A percentile compares a stretch with the other conserved stretches of the same genome.
phyloP scores from a whole-genome alignment of 495 filamentous ascomycete species.

The Penicillium angulare region DNA sequence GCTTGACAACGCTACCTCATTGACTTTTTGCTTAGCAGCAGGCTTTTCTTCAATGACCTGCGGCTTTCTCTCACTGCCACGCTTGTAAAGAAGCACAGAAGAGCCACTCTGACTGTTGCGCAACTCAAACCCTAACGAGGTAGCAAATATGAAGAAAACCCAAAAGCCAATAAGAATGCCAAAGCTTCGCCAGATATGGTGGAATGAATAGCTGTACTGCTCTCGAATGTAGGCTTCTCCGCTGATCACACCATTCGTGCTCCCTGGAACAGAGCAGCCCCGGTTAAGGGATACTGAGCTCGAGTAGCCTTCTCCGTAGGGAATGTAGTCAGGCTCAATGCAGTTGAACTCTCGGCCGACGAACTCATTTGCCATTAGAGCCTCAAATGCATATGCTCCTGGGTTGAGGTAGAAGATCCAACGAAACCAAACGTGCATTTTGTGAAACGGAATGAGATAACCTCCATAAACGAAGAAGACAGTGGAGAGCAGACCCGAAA shows the following conservation, averaged over 20 bases:
- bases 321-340: constrained; percentile 61
- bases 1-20: constrained; percentile 18
- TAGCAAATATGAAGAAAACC: constrained; percentile 65
- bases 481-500: constrained; percentile 72
- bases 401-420: constrained; percentile 92
- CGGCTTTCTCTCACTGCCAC: constrained; percentile 43
- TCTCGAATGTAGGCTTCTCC: constrained; percentile 64
- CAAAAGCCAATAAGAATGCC: constrained; percentile 78
- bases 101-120: constrained; percentile 63
- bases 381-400: constrained; percentile 82
- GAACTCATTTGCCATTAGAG: constrained; percentile 91
- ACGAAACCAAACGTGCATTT: constrained; percentile 80
- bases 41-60: constrained; percentile 28
- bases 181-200: constrained; percentile 74
- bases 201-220: constrained; percentile 59
- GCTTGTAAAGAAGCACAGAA: constrained; percentile 59
- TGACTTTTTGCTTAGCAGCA: not conserved
- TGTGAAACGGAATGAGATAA: constrained; percentile 73
- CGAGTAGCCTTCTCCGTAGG: constrained; percentile 59
- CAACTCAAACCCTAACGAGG: constrained; percentile 61
- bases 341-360: constrained; percentile 74
- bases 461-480: constrained; percentile 79
- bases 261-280: constrained; percentile 70
- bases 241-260: constrained; percentile 54
- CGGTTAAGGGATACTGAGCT: constrained; percentile 60